phyloP scores from a whole-genome alignment of 176 grass and related monocot genomes.

The Musa troglodytarum region DNA sequence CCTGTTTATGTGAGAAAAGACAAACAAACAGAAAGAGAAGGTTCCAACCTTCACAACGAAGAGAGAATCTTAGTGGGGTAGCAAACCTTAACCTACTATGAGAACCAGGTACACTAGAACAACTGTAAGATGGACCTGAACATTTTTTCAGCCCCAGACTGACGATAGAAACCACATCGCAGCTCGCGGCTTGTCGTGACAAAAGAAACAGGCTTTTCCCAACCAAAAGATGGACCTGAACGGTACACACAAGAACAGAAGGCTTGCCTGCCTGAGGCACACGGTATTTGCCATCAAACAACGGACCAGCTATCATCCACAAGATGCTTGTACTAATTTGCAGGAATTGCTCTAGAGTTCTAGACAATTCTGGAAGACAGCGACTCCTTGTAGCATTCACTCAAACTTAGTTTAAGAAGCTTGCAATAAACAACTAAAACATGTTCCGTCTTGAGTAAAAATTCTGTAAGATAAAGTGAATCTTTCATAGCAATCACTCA shows the following conservation, averaged over 20 bases:
- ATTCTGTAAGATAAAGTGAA: no score
- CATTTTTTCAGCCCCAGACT: background rate
- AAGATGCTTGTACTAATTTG: background rate
- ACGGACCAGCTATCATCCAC: background rate
- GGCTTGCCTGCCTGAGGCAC: background rate
- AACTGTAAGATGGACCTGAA: background rate
- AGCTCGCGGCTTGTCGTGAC: background rate
- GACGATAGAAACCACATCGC: background rate
- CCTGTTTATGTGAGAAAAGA: background rate
- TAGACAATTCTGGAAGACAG: background rate
- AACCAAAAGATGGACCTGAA: background rate
- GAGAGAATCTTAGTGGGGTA: no score
- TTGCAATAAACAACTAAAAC: background rate
- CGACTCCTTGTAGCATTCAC: background rate
- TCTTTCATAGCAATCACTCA: no score
- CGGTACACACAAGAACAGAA: background rate
- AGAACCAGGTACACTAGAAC: no score
- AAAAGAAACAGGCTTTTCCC: background rate
- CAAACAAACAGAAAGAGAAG: background rate
- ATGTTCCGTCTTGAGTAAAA: background rate
- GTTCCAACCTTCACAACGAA: background rate
- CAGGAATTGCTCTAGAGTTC: background rate
- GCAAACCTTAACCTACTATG: background rate
- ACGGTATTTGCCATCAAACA: background rate
- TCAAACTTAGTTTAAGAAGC: background rate